Base-by-base conservation (phyloP, 306 rosid species). In the Vigna reflexopilosa region DNA sequence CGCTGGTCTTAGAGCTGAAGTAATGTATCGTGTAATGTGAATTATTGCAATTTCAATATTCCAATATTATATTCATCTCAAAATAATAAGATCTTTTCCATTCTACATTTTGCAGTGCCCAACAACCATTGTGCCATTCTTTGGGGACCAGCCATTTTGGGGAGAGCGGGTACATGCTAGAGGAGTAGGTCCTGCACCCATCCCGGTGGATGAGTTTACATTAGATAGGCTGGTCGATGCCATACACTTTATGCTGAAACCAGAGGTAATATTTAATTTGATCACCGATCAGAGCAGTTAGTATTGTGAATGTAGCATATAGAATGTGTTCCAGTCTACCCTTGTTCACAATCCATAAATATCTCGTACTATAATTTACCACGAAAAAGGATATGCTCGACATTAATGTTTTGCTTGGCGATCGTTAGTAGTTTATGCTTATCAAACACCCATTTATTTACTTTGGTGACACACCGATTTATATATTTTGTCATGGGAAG, bases 121-220 rank as follows among this genome's bases (percentile, higher is more conserved):
- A 49, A 92, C 98, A 66, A 91, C 98, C 9, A 68, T 95, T 22
- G 91, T 95, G 47, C 98, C 98, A 6, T 92, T 95, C 88, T 95
- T 95, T 6, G 98, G 98, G 9, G 98, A 95, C 81, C 98, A 95
- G 76, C 93, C 82, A 52, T 95, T 95, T 77, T 95, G 98, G 98
- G 98, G 98, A 65, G 97, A 92, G 70, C 91, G 90, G 76, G 98
- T 95, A 66, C 92, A 86, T 10, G 90, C 93, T 13, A 85, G 91
- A 78, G 97, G 97, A 75, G 89, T 95, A 19, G 98, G 98, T 73
- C 98, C 98, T 64, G 88, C 90, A 17, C 97, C 97, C 66, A 92
- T 95, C 70, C 95, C 93, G 1, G 88, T 80, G 51, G 88, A 86
- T 36, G 92, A 87, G 67, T 91, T 91, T 81, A 77, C 96, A 16